phyloP scores from a whole-genome alignment of 2,329 filamentous ascomycete species.

The Fusarium ramigenum region DNA sequence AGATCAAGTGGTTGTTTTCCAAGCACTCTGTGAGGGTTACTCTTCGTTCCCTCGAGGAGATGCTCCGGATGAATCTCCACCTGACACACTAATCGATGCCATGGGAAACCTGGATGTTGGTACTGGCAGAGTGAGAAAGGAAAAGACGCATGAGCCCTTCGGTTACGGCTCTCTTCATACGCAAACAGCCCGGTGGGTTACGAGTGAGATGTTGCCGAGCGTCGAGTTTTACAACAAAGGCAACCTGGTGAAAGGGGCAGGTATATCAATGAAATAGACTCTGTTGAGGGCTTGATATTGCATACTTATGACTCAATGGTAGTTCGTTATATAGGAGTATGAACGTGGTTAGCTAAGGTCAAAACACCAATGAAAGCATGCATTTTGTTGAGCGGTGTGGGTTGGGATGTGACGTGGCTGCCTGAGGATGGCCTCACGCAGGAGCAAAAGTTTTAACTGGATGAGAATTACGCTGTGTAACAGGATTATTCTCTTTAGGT shows the following conservation, averaged over 20 bases:
- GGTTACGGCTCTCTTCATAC: conserved; percentile 66
- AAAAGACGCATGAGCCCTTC: conserved; percentile 61
- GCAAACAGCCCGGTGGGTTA: conserved; percentile 69
- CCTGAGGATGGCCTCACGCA: conserved; percentile 11
- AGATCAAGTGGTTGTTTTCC: conserved; percentile 69
- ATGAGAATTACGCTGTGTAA: neutral
- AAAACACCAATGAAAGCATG: conserved; percentile 3
- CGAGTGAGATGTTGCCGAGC: conserved; percentile 58
- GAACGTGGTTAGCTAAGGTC: neutral
- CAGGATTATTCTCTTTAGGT: neutral
- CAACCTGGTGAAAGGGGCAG: conserved; percentile 58
- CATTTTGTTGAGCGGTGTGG: conserved; percentile 8
- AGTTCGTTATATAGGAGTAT: neutral
- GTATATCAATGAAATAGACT: conserved; percentile 34
- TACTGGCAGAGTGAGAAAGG: conserved; percentile 48
- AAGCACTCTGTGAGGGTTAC: conserved; percentile 63
- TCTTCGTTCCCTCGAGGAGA: conserved; percentile 56
- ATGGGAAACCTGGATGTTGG: conserved; percentile 44
- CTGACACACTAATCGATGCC: conserved; percentile 39
- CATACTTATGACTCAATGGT: neutral
- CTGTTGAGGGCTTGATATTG: neutral
- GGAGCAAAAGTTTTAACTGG: neutral
- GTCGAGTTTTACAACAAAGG: conserved; percentile 63
- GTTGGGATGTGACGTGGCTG: conserved; percentile 23
- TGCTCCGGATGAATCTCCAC: conserved; percentile 19